These are phyloP conservation scores for Liquidambar formosana DNA, from an alignment of 164 flowering plant genomes.

Conservation along the genomic window DNA sequence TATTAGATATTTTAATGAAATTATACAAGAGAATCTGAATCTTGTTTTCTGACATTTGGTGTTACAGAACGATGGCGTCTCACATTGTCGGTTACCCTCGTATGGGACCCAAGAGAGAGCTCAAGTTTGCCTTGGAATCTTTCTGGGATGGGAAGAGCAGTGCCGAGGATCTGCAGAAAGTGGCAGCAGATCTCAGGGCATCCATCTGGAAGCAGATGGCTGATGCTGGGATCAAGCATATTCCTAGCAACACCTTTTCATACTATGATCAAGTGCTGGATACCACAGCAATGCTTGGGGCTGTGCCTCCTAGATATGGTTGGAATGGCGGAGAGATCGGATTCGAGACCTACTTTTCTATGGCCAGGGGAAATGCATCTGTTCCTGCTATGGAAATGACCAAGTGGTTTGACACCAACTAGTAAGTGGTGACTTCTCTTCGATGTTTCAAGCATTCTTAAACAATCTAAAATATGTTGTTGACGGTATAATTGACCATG, in stretches of 20 bases:
- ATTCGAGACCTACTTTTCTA: slow-evolving; percentile 67
- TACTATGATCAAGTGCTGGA: slow-evolving; percentile 74
- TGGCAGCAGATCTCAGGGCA: slow-evolving; percentile 60
- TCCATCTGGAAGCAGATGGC: slow-evolving; percentile 86
- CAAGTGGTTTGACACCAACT: slow-evolving; percentile 90
- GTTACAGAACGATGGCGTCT: slow-evolving; percentile 66
- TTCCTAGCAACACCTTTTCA: slow-evolving; percentile 77
- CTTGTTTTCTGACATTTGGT: too few species aligned
- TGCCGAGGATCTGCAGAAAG: slow-evolving; percentile 68
- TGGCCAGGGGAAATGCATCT: slow-evolving; percentile 81
- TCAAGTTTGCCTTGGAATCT: slow-evolving; percentile 82
- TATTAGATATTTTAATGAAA: too few species aligned
- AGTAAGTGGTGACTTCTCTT: slow-evolving; percentile 43
- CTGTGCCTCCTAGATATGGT: slow-evolving; percentile 67
- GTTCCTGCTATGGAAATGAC: slow-evolving; percentile 92
- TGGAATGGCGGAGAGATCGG: slow-evolving; percentile 82
- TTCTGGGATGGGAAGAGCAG: slow-evolving; percentile 82
- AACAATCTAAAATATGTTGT: background rate
- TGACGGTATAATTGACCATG: background rate
- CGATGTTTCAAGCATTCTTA: background rate
- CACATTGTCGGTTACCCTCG: slow-evolving; percentile 91
- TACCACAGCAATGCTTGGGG: slow-evolving; percentile 77
- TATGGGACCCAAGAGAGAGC: slow-evolving; percentile 84
- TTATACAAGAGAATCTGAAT: too few species aligned
- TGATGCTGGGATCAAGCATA: slow-evolving; percentile 63